Evolutionary conservation across 805 yeast genomes (phyloP).

Genomic region (Candida ponderosae): DNA sequence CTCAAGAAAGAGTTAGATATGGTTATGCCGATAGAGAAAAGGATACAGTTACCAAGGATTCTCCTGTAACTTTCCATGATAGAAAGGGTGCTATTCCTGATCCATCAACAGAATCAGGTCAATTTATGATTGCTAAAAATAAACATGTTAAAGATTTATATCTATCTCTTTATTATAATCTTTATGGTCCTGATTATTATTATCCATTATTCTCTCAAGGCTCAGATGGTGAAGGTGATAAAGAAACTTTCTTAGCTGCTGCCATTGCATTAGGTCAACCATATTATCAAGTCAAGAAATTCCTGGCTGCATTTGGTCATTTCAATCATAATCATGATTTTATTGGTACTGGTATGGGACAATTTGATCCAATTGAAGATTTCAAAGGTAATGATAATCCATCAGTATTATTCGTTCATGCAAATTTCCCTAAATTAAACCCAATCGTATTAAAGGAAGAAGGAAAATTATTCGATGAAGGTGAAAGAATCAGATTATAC

Average conservation of each 20-base stretch:
- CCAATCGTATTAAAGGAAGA: constrained; percentile 45
- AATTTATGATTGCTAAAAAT: constrained; percentile 47
- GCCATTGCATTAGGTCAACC: constrained; percentile 50
- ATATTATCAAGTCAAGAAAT: constrained; percentile 52
- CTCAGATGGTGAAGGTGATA: constrained; percentile 49
- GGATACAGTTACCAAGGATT: constrained; percentile 13
- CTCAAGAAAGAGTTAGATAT: constrained; percentile 30
- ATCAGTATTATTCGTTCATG: constrained; percentile 46
- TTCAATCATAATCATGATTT: constrained; percentile 30
- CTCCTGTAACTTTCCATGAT: constrained; percentile 45
- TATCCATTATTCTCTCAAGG: constrained; percentile 53
- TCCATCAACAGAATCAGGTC: constrained; percentile 60
- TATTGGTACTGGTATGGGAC: constrained; percentile 60
- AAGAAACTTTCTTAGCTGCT: constrained; percentile 54
- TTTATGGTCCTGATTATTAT: constrained; percentile 52
- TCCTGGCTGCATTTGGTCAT: constrained; percentile 49
- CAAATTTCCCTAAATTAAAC: constrained; percentile 60
- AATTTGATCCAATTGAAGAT: constrained; percentile 50
- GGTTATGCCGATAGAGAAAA: constrained; percentile 31
- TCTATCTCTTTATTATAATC: constrained; percentile 50
- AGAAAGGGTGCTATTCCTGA: constrained; percentile 54
- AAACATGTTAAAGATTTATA: constrained; percentile 47
- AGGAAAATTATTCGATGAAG: constrained; percentile 33
- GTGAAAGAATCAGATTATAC: constrained; percentile 45
- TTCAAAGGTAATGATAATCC: constrained; percentile 22